phyloP scores from a whole-genome alignment of 2,329 filamentous ascomycete species.

The Aureobasidium vineae region DNA sequence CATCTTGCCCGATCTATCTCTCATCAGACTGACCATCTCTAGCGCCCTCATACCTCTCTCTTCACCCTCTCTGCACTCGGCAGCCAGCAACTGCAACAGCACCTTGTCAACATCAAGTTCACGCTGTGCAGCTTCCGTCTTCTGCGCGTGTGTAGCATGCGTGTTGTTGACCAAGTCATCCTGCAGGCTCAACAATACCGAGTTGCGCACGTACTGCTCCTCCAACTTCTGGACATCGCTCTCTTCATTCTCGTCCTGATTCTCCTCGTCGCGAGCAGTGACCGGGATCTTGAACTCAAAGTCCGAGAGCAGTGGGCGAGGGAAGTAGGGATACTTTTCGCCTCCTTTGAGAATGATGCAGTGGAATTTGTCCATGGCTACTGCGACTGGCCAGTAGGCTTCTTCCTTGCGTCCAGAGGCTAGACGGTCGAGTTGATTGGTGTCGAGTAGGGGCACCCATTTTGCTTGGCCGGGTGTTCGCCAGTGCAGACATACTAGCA shows the following conservation, averaged over 20 bases:
- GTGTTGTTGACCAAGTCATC: conserved; percentile 71
- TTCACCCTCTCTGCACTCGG: conserved; percentile 89
- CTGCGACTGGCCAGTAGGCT: conserved; percentile 91
- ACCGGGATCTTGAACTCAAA: conserved; percentile 90
- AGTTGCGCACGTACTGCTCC: conserved; percentile 67
- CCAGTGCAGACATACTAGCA: conserved; percentile 90
- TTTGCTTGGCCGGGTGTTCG: conserved; percentile 76
- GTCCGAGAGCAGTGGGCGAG: conserved; percentile 82
- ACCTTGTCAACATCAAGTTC: conserved; percentile 89
- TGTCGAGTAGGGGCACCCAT: conserved; percentile 93
- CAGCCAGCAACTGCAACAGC: conserved; percentile 80
- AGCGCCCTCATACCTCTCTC: conserved; percentile 92
- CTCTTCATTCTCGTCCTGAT: conserved; percentile 41
- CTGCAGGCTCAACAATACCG: conserved; percentile 69
- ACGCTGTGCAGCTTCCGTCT: conserved; percentile 63
- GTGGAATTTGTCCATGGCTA: conserved; percentile 88
- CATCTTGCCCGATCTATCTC: conserved; percentile 82
- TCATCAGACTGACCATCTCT: conserved; percentile 84
- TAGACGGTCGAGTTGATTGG: conserved; percentile 75
- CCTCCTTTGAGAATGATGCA: conserved; percentile 98
- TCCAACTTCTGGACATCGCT: conserved; percentile 34
- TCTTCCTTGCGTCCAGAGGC: conserved; percentile 83
- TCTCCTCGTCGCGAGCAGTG: conserved; percentile 45
- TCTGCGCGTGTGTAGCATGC: conserved; percentile 62
- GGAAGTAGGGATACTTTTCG: conserved; percentile 91